Base-by-base conservation (phyloP, 1,139 yeast species). In the Pichia sp. region DNA sequence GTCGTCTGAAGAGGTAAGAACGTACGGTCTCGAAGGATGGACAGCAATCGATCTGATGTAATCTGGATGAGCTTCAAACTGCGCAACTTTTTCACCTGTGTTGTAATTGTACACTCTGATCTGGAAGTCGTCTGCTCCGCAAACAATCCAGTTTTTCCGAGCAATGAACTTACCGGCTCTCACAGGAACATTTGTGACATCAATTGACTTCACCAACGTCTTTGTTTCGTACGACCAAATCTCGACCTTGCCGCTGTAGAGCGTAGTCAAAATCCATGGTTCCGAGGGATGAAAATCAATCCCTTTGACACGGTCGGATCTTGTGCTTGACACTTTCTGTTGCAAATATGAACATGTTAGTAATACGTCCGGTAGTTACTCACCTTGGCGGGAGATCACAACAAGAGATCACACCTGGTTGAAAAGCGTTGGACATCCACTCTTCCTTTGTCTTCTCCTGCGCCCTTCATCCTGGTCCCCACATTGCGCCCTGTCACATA, bases 31-130 rank as follows among this genome's bases (percentile, higher is more conserved):
- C 42, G 95, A 79, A 48, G 98, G 98, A 72, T 93, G 99, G 45
- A 93, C 96, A 8, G 96, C 93, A 63, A 93, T 81, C 53, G 89
- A 83, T 71, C 99, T 85, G 66, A 93, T 88, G 71, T 93, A 95
- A 72, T 95, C 99, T 6, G 97, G 97, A 68, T 93, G 99, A 5
- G 97, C 99, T 74, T 95, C 99, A 68, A 92, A 93, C 73, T 92
- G 98, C 49, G 88, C 80, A 59, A 95, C 81, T 71, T 90, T 90
- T 72, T 93, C 99, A 53, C 96, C 93, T 36, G 99, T 93, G 72
- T 90, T 90, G 76, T 90, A 90, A 72, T 93, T 93, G 77, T 84
- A 93, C 29, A 93, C 95, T 66, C 99, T 82, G 57, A 93, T 76
- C 70, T 87, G 93, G 78, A 87, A 92, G 73, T 93, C 99, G 70